Evolutionary conservation across 306 rosid species (phyloP).

Genomic region (Prunus armeniaca): DNA sequence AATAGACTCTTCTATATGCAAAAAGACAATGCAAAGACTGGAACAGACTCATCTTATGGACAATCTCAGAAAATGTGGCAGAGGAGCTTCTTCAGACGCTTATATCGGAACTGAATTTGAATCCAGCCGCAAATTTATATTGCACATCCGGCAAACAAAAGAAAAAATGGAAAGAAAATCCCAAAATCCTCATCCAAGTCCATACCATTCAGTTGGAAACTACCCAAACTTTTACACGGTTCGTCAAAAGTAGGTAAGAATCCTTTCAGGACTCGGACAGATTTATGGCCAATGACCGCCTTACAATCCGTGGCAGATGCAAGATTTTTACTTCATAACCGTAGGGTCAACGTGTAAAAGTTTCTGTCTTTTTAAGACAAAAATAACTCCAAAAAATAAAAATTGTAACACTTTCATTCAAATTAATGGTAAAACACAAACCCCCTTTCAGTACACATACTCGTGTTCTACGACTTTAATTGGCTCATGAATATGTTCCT

Average conservation of each 20-base stretch:
- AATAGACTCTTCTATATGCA: slow-evolving; percentile 17
- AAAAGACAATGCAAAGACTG: slow-evolving; percentile 1
- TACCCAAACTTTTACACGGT: neutral
- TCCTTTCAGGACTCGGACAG: neutral
- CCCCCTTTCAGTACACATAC: too few relatives aligned
- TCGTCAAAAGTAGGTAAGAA: neutral
- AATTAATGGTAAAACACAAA: too few relatives aligned
- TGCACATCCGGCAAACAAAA: neutral
- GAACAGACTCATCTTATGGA: slow-evolving; percentile 7
- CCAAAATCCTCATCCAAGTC: neutral
- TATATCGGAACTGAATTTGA: slow-evolving; percentile 58
- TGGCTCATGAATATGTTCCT: too few relatives aligned
- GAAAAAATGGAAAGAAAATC: neutral
- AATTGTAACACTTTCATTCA: too few relatives aligned
- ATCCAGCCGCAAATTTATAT: neutral
- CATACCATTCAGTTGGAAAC: neutral
- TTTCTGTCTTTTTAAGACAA: too few relatives aligned
- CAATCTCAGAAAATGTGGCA: slow-evolving; percentile 57
- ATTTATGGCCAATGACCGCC: neutral
- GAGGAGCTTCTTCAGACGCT: slow-evolving; percentile 74
- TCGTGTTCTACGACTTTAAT: too few relatives aligned
- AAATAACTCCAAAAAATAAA: too few relatives aligned
- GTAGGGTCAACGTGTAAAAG: too few relatives aligned
- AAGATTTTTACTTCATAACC: too few relatives aligned
- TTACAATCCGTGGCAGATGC: neutral